phyloP scores from a whole-genome alignment of 805 yeast species.

The Millerozyma miso region DNA sequence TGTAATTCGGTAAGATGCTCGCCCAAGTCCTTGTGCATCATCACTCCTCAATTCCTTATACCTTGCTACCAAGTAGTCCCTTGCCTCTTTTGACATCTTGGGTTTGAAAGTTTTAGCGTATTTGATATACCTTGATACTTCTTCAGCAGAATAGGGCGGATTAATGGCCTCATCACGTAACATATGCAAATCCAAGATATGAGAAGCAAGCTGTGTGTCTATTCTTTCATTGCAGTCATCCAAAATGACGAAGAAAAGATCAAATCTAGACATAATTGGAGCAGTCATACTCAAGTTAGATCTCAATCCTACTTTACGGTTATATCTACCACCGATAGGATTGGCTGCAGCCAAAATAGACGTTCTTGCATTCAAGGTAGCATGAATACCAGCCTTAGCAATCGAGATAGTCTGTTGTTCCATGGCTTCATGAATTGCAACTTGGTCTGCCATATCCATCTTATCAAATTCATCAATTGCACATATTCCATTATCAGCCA shows the following conservation, averaged over 20 bases:
- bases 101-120: slow-evolving; percentile 95
- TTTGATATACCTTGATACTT: slow-evolving; percentile 79
- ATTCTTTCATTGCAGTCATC: slow-evolving; percentile 92
- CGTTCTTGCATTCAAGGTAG: slow-evolving; percentile 94
- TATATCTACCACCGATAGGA: slow-evolving; percentile 95
- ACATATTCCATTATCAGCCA: slow-evolving; percentile 97
- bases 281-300: slow-evolving; percentile 94
- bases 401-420: slow-evolving; percentile 98
- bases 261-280: slow-evolving; percentile 98
- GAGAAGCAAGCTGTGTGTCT: slow-evolving; percentile 86
- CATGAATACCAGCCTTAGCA: slow-evolving; percentile 98
- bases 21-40: slow-evolving; percentile 84
- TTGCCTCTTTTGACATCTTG: slow-evolving; percentile 73
- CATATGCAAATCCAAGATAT: slow-evolving; percentile 92
- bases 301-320: slow-evolving; percentile 76
- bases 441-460: slow-evolving; percentile 94
- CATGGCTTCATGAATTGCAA: slow-evolving; percentile 99
- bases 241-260: slow-evolving; percentile 86
- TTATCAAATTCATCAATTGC: slow-evolving; percentile 98
- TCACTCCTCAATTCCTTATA: slow-evolving; percentile 84
- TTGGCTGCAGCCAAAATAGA: slow-evolving; percentile 98
- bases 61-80: slow-evolving; percentile 67
- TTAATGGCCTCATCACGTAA: slow-evolving; percentile 82
- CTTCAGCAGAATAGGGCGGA: slow-evolving; percentile 87
- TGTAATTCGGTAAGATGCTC: slow-evolving; percentile 88